Conservation (phyloP, 768 basidiomycete genomes). For the Pisolithus orientalis region DNA sequence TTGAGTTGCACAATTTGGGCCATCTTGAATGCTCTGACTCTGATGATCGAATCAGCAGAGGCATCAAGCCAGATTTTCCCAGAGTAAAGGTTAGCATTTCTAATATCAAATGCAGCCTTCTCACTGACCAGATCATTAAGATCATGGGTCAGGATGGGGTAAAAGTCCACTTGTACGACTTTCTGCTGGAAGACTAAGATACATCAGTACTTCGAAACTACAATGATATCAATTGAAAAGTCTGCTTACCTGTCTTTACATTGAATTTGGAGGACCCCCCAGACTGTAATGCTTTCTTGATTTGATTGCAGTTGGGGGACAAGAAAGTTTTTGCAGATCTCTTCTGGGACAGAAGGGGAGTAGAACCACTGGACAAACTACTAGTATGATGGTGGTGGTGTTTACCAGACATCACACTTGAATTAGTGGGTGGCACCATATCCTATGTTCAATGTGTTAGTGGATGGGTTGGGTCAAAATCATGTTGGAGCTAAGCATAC, state of each 20-base stretch:
- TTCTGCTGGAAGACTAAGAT: not conserved
- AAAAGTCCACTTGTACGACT: not conserved
- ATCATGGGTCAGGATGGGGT: not conserved
- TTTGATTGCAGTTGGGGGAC: not conserved
- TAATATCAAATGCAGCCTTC: not conserved
- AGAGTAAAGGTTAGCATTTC: not conserved
- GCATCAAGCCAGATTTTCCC: not conserved
- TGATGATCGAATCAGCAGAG: not conserved
- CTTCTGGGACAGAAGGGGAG: not conserved
- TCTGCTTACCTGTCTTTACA: not conserved
- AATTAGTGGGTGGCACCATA: too few species aligned
- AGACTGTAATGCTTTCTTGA: not conserved
- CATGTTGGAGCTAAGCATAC: not conserved
- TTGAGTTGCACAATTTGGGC: slow-evolving; percentile 2
- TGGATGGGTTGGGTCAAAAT: too few species aligned
- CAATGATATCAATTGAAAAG: too few species aligned
- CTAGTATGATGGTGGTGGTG: not conserved
- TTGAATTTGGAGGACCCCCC: not conserved
- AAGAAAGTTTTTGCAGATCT: not conserved
- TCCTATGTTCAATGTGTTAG: too few species aligned
- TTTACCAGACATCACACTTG: too few species aligned
- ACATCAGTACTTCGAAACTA: not conserved
- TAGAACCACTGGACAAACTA: not conserved
- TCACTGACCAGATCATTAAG: not conserved
- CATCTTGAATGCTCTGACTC: slow-evolving; percentile 5